Conservation (phyloP, 1,284 basidiomycete species). For the Sparassis latifolia region DNA sequence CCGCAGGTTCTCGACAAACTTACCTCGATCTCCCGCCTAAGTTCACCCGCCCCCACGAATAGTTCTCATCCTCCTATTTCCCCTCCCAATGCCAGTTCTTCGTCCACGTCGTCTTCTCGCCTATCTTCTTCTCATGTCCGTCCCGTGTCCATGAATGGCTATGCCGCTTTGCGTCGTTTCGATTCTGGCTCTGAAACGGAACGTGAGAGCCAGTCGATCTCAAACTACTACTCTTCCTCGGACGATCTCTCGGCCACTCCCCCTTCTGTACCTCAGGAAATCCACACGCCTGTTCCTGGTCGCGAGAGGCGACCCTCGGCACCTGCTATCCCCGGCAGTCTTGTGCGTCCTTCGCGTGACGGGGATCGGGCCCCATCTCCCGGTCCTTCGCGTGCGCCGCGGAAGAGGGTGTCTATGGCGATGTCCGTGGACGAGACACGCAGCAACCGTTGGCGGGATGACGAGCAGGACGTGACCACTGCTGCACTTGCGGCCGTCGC, state of each 20-base stretch:
- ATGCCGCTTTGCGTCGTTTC: background rate
- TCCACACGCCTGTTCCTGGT: conserved; percentile 24
- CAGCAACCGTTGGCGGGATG: conserved; percentile 21
- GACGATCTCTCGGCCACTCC: conserved; percentile 36
- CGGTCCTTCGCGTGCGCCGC: conserved; percentile 34
- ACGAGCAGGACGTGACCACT: conserved; percentile 36
- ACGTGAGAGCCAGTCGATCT: conserved; percentile 45
- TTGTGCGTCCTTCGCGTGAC: conserved; percentile 18
- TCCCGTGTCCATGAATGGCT: conserved; percentile 15
- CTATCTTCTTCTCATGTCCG: conserved; percentile 27
- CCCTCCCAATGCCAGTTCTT: conserved; percentile 23
- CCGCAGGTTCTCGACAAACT: conserved; percentile 63
- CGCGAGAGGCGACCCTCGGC: conserved; percentile 45
- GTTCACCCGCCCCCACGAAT: conserved; percentile 33
- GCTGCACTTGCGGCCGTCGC: conserved; percentile 59
- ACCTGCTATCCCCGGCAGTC: conserved; percentile 48
- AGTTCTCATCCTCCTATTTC: conserved; percentile 28
- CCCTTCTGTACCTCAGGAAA: conserved; percentile 27
- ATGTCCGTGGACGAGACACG: conserved; percentile 17
- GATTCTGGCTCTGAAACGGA: conserved; percentile 73
- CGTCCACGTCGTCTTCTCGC: conserved; percentile 21
- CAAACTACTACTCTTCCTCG: conserved; percentile 32
- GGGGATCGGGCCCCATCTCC: conserved; percentile 26
- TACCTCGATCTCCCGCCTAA: conserved; percentile 43
- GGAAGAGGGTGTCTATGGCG: conserved; percentile 37